A percentile compares a stretch with the other conserved stretches of the same genome.
phyloP scores from a whole-genome alignment of 108 stramenopile genomes.

The Pseudonitzschia pungens region DNA sequence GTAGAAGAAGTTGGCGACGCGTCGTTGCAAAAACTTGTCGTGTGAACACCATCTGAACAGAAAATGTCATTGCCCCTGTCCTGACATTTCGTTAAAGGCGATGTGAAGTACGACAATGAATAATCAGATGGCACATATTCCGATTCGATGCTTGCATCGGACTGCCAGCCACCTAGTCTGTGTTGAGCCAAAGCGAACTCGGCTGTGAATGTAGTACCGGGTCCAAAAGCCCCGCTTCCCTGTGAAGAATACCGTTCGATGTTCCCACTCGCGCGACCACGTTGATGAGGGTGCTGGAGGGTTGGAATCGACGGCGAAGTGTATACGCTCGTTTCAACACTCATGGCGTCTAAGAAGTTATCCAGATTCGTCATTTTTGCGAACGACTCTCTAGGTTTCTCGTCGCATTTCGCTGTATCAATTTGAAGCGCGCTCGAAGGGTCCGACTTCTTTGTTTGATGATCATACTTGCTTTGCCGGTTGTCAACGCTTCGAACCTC shows the following conservation, averaged over 20 bases:
- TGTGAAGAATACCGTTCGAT: slow-evolving; percentile 8
- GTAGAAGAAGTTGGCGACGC: neutral
- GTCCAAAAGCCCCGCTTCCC: neutral
- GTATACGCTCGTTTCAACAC: slow-evolving; percentile 34
- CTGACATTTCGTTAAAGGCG: neutral
- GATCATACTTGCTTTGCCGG: neutral
- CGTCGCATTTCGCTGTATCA: neutral
- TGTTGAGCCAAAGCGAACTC: slow-evolving; percentile 16
- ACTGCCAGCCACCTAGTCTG: slow-evolving; percentile 17
- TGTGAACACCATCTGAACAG: too few species aligned
- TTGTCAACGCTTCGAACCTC: neutral
- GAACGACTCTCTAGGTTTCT: neutral
- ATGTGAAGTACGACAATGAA: neutral
- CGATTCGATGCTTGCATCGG: neutral
- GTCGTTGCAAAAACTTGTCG: neutral
- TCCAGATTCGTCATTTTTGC: neutral
- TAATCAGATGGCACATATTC: neutral
- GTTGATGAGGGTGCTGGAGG: slow-evolving; percentile 13
- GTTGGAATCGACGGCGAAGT: slow-evolving; percentile 34
- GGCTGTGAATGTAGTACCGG: slow-evolving; percentile 25
- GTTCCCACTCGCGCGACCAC: neutral
- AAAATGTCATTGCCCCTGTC: neutral
- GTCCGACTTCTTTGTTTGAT: neutral
- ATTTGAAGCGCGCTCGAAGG: neutral
- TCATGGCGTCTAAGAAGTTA: slow-evolving; percentile 16